Evolutionary conservation across 2,329 filamentous ascomycete genomes (phyloP).

Genomic region (Cladosporium phlei): DNA sequence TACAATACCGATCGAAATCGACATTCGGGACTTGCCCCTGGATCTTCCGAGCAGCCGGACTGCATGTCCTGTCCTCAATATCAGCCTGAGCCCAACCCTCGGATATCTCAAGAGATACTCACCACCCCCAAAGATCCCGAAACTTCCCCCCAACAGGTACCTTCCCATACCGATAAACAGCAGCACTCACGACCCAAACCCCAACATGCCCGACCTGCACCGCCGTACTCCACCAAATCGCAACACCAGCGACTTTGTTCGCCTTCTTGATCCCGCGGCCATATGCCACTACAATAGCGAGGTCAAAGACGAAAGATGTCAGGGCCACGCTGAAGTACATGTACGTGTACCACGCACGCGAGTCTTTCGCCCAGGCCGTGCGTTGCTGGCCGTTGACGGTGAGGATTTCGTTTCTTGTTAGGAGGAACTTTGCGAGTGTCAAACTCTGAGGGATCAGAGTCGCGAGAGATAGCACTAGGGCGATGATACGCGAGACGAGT

Average conservation of each 20-base stretch:
- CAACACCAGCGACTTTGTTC: conserved; percentile 30
- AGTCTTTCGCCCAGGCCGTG: conserved; percentile 36
- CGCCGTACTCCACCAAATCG: conserved; percentile 28
- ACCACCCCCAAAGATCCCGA: conserved; percentile 42
- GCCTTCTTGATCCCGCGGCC: conserved; percentile 28
- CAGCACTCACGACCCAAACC: conserved; percentile 33
- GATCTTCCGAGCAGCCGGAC: conserved; percentile 28
- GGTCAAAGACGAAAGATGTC: conserved; percentile 32
- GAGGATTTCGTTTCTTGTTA: conserved; percentile 29
- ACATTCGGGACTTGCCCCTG: conserved; percentile 36
- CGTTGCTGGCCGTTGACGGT: conserved; percentile 24
- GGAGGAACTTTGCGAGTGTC: conserved; percentile 37
- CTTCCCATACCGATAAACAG: conserved; percentile 35
- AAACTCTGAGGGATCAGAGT: conserved; percentile 34
- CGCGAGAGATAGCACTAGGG: conserved; percentile 32
- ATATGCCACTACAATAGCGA: conserved; percentile 34
- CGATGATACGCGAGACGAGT: conserved; percentile 33
- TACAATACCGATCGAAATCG: conserved; percentile 35
- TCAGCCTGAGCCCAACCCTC: conserved; percentile 20
- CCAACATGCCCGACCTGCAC: conserved; percentile 32
- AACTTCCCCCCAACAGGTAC: conserved; percentile 30
- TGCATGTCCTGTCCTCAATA: neutral
- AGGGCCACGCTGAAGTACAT: conserved; percentile 35
- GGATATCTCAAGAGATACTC: conserved; percentile 18
- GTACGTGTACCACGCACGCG: conserved; percentile 38